Percentiles rank a stretch among this genome's conserved stretches.
Evolutionary conservation across 148 eudicot species (phyloP).

Genomic region (Agrostemma githago): DNA sequence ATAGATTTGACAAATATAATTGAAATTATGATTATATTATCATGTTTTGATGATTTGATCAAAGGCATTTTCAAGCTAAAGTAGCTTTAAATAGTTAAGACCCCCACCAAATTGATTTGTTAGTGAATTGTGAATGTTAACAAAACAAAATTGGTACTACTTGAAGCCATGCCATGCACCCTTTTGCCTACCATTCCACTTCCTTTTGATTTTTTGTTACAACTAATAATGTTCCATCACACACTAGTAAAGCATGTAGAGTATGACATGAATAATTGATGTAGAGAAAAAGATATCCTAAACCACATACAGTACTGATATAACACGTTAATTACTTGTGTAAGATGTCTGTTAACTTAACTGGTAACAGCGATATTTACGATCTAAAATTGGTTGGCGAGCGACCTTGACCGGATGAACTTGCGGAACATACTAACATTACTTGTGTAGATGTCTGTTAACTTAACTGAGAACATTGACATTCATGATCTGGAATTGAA

Average conservation of each 20-base stretch:
- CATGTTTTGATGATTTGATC: not conserved
- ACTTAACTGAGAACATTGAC: too few species aligned
- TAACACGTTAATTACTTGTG: too few species aligned
- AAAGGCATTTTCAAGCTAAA: conserved; percentile 17
- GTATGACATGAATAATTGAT: not conserved
- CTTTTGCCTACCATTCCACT: conserved; percentile 5
- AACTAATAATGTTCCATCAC: conserved; percentile 8
- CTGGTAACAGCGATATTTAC: too few species aligned
- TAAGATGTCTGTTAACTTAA: too few species aligned
- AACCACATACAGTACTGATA: not conserved
- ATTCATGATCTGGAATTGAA: too few species aligned
- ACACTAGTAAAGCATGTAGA: not conserved
- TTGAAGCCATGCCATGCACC: not conserved
- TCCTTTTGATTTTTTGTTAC: not conserved
- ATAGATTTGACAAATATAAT: not conserved
- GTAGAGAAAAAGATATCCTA: not conserved
- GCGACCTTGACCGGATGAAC: too few species aligned
- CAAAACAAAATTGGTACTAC: conserved; percentile 14
- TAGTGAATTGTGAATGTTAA: conserved; percentile 22
- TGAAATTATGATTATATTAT: not conserved
- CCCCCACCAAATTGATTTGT: conserved; percentile 25
- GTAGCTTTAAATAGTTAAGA: conserved; percentile 16
- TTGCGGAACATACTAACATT: too few species aligned
- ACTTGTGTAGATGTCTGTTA: too few species aligned
- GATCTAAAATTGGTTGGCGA: too few species aligned